Base-by-base conservation (phyloP, 2,329 filamentous ascomycete species). In the Pseudogymnoascus sp. region DNA sequence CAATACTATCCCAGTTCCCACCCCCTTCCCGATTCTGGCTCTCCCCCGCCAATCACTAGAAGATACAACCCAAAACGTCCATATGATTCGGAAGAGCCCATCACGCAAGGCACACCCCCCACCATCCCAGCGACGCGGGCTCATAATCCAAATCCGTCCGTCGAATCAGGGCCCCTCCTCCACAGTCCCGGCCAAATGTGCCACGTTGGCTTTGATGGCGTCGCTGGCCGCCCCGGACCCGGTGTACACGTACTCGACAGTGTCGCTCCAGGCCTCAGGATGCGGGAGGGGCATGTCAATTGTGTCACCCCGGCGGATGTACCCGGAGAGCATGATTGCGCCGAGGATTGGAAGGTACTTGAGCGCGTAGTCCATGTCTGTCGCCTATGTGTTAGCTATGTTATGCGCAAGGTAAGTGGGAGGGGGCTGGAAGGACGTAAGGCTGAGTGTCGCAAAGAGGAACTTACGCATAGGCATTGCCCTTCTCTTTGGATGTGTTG, bases 261-360 rank as follows among this genome's bases (percentile, higher is more conserved):
- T 85, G 62, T 82, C 78, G 2, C 71, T 69, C 84, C 84, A 88
- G 7, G 76, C 79, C 60, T 79, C 78, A 0, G 84, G 83, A 63
- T 81, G 76, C 1, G 84, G 84, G 62, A 88, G 67, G 0, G 84
- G 83, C 9, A 87, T 74, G 66, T 86, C 83, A 61, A 88, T 76
- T 1, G 76, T 74, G 67, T 86, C 84, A 29, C 82, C 80, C 23
- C 77, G 75, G 13, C 74, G 73, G 21, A 86, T 76, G 67, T 81
- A 76, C 4, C 80, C 78, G 0, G 82, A 85, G 35, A 82, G 74
- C 67, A 88, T 80, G 56, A 87, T 73, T 1, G 80, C 77, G 0
- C 80, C 82, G 5, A 87, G 72, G 0, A 83, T 78, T 1, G 84
- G 85, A 3, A 86, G 75, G 64, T 76, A 76, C 13, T 77, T 75